Percentiles rank a stretch among this genome's conserved stretches.
Conservation (phyloP, 1,284 basidiomycete species). For the Puccinia novopanici region DNA sequence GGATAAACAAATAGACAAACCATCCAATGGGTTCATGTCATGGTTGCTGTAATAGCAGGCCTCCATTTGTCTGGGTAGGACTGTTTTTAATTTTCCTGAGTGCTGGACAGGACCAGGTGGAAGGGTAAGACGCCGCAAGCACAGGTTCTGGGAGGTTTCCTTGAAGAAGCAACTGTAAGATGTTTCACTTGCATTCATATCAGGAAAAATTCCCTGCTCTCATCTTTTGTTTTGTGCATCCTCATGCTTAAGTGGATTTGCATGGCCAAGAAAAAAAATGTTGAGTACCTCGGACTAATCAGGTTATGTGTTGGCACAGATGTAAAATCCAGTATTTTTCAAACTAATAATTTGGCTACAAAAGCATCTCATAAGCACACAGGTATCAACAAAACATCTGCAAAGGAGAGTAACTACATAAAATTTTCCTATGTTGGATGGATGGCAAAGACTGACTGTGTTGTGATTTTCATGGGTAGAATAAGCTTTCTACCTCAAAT, state of each 20-base stretch:
- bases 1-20: too few relatives aligned
- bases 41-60: not conserved
- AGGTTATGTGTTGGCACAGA: not conserved
- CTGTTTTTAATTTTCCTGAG: not conserved
- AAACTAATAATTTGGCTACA: too few relatives aligned
- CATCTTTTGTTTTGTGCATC: not conserved
- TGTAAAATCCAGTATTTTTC: not conserved
- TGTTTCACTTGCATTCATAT: not conserved
- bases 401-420: too few relatives aligned
- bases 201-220: not conserved
- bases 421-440: too few relatives aligned
- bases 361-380: too few relatives aligned
- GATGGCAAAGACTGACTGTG: too few relatives aligned
- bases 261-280: not conserved
- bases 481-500: too few relatives aligned
- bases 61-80: not conserved
- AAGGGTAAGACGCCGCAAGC: not conserved
- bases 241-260: not conserved
- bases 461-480: too few relatives aligned
- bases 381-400: too few relatives aligned
- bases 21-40: not conserved
- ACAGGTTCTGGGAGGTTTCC: not conserved
- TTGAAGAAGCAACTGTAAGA: not conserved
- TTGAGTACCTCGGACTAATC: not conserved
- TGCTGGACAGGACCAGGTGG: not conserved